Base-by-base conservation (phyloP, 1,139 yeast species). In the Arxiozyma slooffiae region DNA sequence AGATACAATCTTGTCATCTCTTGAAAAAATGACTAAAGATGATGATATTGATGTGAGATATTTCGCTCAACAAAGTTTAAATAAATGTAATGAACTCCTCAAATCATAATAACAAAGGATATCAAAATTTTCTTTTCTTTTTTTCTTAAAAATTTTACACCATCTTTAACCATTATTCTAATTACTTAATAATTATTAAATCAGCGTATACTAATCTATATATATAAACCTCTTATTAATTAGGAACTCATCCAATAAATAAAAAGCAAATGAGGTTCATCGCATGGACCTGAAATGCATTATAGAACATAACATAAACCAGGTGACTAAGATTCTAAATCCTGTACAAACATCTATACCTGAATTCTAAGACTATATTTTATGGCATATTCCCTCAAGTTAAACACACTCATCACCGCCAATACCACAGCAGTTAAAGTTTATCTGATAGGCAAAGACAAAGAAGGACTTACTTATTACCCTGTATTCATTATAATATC, bases 31-130 rank as follows among this genome's bases (percentile, higher is more conserved):
- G 64, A 72, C 75, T 55, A 74, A 75, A 51, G 98, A 92, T 69
- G 74, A 72, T 39, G 99, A 92, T 67, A 81, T 80, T 40, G 99
- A 92, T 70, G 99, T 92, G 55, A 79, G 90, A 65, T 92, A 77
- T 70, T 92, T 82, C 70, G 90, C 97, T 21, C 74, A 74, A 52
- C 77, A 81, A 67, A 81, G 85, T 60, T 67, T 76, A 57, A 70
- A 73, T 21, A 59, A 61, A 48, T 63, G 66, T 46, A 57, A 61
- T 36, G 43, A 45, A 20, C 23, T 40, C 4, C 34, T 45, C n/a
- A 45, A 45, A 20, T 26, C 26, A n/a, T n/a, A n/a, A n/a, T n/a
- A n/a, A n/a, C n/a, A 40, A 11, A 7, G 2, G 20, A 23, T 20
- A 22, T 26, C 9, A 26, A 26, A 26, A 26, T 30, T 11, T 30